A percentile compares a stretch with the other conserved stretches of the same genome.
Evolutionary conservation across 148 eudicot species (phyloP).

Genomic region (Vaccinium darrowii): DNA sequence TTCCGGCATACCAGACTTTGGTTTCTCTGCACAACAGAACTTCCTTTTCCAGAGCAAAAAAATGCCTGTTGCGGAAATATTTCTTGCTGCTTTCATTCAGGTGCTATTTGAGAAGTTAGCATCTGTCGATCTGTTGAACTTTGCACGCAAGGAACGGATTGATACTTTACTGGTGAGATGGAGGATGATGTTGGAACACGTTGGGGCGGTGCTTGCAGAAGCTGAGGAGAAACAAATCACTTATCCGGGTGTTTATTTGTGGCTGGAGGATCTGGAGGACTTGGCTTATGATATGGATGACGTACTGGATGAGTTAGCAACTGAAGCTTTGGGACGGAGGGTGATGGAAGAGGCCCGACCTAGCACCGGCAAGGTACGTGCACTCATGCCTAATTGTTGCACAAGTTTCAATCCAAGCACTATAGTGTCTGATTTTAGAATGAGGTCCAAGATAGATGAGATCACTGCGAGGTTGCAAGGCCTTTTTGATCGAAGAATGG

Average conservation of each 20-base stretch:
- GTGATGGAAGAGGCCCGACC: background rate
- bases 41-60: background rate
- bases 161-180: conserved; percentile 11
- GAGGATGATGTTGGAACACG: background rate
- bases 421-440: background rate
- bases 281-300: conserved; percentile 34
- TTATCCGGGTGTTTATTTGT: background rate
- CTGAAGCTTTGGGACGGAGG: conserved; percentile 7
- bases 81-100: background rate
- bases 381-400: background rate
- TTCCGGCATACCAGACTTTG: background rate
- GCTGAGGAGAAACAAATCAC: conserved; percentile 33
- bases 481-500: background rate
- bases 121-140: conserved; percentile 12
- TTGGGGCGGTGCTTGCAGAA: conserved; percentile 29
- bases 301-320: conserved; percentile 27
- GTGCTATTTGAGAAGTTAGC: background rate
- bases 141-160: conserved; percentile 17
- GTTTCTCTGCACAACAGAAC: background rate
- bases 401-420: background rate
- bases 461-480: conserved; percentile 19
- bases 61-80: background rate
- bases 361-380: background rate
- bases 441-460: conserved; percentile 10
- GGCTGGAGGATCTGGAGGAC: conserved; percentile 26